Evolutionary conservation across 2,329 filamentous ascomycete genomes (phyloP), one percentile per base, ranked within the genome.

Genomic region (Tolypocladium capitatum): DNA sequence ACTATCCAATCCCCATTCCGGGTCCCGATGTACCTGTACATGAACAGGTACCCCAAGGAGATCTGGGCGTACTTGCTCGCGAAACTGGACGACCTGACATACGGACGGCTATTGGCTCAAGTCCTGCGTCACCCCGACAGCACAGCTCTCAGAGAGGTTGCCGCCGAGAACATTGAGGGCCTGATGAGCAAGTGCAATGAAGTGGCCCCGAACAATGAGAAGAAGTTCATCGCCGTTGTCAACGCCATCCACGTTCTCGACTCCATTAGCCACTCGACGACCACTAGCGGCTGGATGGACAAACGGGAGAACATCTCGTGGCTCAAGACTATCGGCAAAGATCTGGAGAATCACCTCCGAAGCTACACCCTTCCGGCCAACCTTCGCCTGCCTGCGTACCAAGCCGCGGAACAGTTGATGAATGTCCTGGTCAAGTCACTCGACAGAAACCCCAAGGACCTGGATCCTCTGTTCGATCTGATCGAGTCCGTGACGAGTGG

Each of bases 1-100:
- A 98, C 92, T 1, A 84, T 90, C 43, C 83, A 86, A 56, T 97
- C 90, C 58, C 91, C 91, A 0, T 97, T 98, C 73, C 78, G 94
- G 41, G 79, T 83, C 49, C 91, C 92, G 1, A 75, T 98, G 20
- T 89, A 94, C 63, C 87, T 88, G 60, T 98, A 94, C 62, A 76
- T 99, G 52, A 95, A 95, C 63, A 80, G 89, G 50, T 98, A 97
- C 60, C 83, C 92, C 0, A 84, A 85, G 53, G 90, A 98, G 58
- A 80, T 90, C 5, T 94, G 89, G 83, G 68, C 74, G 1, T 84
- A 89, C 58, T 83, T 97, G 53, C 72, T 84, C n/a, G 76, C 77
- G 24, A 86, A 83, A 57, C 72, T 97, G 47, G 84, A 87, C 50
- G 86, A 97, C 45, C 77, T 90, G 58, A 85, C 82, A 51, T 94